Conservation (phyloP, 257 asterid genomes). For the Thymus quinquecostatus region DNA sequence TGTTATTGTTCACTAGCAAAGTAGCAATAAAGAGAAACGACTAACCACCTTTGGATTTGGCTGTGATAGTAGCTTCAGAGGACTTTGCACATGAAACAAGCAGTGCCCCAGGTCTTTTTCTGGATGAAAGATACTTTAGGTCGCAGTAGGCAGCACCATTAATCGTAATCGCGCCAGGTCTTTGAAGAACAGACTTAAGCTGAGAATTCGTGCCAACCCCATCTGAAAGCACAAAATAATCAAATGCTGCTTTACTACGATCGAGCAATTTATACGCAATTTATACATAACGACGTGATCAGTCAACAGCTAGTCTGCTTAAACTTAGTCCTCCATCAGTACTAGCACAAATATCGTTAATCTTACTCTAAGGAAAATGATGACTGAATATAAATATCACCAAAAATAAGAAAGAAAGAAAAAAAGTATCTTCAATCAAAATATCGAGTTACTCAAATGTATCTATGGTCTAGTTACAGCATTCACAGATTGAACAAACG, state of each 20-base stretch:
- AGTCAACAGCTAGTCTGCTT: constrained; percentile 10
- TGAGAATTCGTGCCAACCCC: constrained; percentile 50
- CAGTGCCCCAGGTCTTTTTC: constrained; percentile 48
- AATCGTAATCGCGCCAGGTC: constrained; percentile 50
- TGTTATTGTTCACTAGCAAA: constrained; percentile 14
- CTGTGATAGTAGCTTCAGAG: constrained; percentile 56
- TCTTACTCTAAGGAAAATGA: background rate
- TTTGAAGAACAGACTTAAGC: constrained; percentile 48
- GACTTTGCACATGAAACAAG: constrained; percentile 60
- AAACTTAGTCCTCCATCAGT: background rate
- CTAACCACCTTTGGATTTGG: constrained; percentile 61
- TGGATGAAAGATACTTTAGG: constrained; percentile 40
- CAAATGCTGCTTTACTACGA: constrained; percentile 33
- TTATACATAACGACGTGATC: constrained; percentile 10
- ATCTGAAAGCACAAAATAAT: constrained; percentile 34
- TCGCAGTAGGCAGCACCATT: constrained; percentile 42
- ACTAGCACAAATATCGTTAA: background rate
- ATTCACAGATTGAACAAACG: constrained; percentile 1
- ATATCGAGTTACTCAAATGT: background rate
- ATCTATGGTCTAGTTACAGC: background rate
- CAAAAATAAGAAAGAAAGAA: background rate
- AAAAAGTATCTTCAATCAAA: background rate
- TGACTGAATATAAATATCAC: background rate
- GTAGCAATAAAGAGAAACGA: constrained; percentile 26
- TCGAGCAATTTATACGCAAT: background rate